Evolutionary conservation across 352 stramenopile genomes (phyloP), one percentile per base, ranked within the genome.

Genomic region (Pythium folliculosum): DNA sequence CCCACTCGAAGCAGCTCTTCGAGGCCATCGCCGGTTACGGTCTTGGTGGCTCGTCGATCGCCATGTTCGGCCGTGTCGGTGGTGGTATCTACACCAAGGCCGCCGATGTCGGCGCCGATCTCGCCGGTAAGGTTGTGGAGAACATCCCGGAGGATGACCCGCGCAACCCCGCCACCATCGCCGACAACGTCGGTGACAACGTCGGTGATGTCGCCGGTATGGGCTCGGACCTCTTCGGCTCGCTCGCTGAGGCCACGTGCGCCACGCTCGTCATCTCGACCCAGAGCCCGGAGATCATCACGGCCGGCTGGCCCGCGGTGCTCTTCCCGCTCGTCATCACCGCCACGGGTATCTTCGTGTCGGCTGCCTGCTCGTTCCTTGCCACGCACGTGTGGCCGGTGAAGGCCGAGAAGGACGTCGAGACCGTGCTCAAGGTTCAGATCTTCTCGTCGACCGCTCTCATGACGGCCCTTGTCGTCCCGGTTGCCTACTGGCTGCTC

Each of bases 31-130:
- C 97, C 52, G 97, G 98, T 71, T 99, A 99, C 77, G 96, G 95
- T 85, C 84, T 99, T 40, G 98, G 98, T 59, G 98, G 95, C 75
- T 99, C 94, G 58, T 99, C 92, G 30, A 99, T 99, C 79, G 98
- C 98, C 62, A 97, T 99, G 89, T 99, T 99, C 77, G 97, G 97
- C 63, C 97, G 98, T 91, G 97, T 99, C 48, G 98, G 97, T 69
- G 98, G 98, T 68, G 98, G 98, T 81, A 99, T 99, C 83, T 99
- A 99, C 89, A 99, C 98, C 62, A 99, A 99, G 89, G 98, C 98
- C 61, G 98, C 98, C 32, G 98, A 99, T 90, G 98, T 99, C 37
- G 98, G 98, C 68, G 98, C 98, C 54, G 98, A 99, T 92, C 91
- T 99, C 73, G 97, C 99, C 22, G 98, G 98, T 75, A 99, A 99